phyloP scores from a whole-genome alignment of 306 rosid species.

The Sindora glabra region DNA sequence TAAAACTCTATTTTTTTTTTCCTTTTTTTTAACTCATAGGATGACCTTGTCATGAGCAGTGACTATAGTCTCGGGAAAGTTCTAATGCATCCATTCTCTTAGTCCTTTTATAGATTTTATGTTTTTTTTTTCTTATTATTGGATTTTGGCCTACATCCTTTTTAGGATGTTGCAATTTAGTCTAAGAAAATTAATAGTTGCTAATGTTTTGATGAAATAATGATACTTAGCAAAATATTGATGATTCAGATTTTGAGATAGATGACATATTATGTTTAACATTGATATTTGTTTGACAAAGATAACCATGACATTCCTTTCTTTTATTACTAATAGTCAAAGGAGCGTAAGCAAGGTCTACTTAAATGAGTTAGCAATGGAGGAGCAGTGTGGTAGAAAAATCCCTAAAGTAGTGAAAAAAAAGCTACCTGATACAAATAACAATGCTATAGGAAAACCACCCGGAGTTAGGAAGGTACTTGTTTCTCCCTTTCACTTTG shows the following conservation, averaged over 20 bases:
- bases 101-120: no score
- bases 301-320: background rate
- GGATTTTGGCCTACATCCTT: no score
- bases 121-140: no score
- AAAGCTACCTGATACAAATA: conserved; percentile 50
- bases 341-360: conserved; percentile 73
- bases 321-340: conserved; percentile 47
- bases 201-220: background rate
- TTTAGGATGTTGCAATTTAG: no score
- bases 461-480: conserved; percentile 60
- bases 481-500: conserved; percentile 6
- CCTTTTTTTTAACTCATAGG: no score
- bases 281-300: background rate
- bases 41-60: no score
- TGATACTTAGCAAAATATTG: background rate
- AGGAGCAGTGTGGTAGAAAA: conserved; percentile 78
- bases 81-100: no score
- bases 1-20: background rate
- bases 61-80: no score
- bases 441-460: conserved; percentile 32
- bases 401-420: conserved; percentile 59
- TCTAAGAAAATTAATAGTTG: no score
- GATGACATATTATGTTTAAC: background rate
- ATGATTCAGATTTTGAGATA: background rate
- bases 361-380: no score